Conservation (phyloP, 2,329 filamentous ascomycete genomes). For the Colletotrichum sp. region DNA sequence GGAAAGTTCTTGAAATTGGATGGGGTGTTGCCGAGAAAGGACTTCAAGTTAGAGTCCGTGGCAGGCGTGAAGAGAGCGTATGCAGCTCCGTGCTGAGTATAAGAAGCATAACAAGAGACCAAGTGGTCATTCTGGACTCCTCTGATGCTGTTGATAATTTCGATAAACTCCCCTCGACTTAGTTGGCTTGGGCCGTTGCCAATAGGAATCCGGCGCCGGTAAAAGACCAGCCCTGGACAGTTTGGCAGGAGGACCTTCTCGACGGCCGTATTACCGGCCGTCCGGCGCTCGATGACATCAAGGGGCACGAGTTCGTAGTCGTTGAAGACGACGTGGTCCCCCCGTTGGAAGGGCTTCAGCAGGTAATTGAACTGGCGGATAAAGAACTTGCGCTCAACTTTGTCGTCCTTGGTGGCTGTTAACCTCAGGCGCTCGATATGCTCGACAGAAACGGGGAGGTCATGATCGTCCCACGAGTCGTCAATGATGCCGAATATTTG, state of each 20-base stretch:
- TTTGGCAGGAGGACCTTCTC: constrained; percentile 69
- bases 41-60: constrained; percentile 68
- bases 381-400: constrained; percentile 71
- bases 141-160: constrained; percentile 63
- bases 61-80: constrained; percentile 72
- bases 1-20: constrained; percentile 64
- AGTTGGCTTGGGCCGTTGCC: constrained; percentile 49
- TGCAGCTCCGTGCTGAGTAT: constrained; percentile 65
- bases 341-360: constrained; percentile 65
- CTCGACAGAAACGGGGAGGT: constrained; percentile 71
- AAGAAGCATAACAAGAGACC: constrained; percentile 73
- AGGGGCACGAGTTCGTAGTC: constrained; percentile 73
- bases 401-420: constrained; percentile 62
- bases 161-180: constrained; percentile 58
- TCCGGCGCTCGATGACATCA: constrained; percentile 66
- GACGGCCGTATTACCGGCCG: constrained; percentile 41
- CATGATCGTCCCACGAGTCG: constrained; percentile 77
- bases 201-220: constrained; percentile 62
- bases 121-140: constrained; percentile 70
- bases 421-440: constrained; percentile 68
- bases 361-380: constrained; percentile 73
- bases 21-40: constrained; percentile 68
- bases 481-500: constrained; percentile 79
- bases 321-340: constrained; percentile 66
- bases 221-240: constrained; percentile 59